Base-by-base conservation (phyloP, 371 early-diverging fungal species). In the Apophysomyces elegans region DNA sequence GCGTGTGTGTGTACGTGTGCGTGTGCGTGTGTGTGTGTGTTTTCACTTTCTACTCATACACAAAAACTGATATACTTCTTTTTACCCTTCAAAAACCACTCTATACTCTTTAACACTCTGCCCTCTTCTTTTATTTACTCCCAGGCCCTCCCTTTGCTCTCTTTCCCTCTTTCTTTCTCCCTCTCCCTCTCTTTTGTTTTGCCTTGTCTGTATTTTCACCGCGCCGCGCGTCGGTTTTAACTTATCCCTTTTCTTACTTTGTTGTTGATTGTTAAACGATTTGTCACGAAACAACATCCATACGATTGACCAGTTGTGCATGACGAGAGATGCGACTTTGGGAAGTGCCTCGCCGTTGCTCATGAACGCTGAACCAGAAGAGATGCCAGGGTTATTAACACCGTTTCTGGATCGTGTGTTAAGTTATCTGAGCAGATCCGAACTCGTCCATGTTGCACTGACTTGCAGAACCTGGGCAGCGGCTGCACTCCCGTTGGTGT, bases 261-360 rank as follows among this genome's bases (percentile, higher is more conserved):
- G 36, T 26, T 46, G 63, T 45, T 64, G 57, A 56, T 58, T 65
- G 62, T 61, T 65, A 32, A 47, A 65, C 65, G 39, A 69, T 69
- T 65, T 65, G 58, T 62, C 70, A 58, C 47, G 64, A 57, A 64
- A 67, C 66, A 61, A 69, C 64, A 64, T 63, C 56, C 21, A 50
- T 50, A 50, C 54, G 54, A 63, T 65, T 61, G 69, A 64, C 70
- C 67, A 69, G 60, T 66, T 61, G 73, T 74, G 70, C 73, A 79
- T 79, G 76, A 72, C 79, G 69, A 79, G 73, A 66, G 75, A 79
- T 79, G 79, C 77, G 58, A 56, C 54, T 50, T 67, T 78, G 66
- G 73, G 66, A 47, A 66, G 39, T 56, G 35, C 62, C 45, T 63
- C 64, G 43, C 54, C 62, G 54, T 45, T 63, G 58, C 50, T 62